Evolutionary conservation across 1,284 basidiomycete species (phyloP), one percentile per base, ranked within the genome.

Genomic region (Termitomyces sp.): DNA sequence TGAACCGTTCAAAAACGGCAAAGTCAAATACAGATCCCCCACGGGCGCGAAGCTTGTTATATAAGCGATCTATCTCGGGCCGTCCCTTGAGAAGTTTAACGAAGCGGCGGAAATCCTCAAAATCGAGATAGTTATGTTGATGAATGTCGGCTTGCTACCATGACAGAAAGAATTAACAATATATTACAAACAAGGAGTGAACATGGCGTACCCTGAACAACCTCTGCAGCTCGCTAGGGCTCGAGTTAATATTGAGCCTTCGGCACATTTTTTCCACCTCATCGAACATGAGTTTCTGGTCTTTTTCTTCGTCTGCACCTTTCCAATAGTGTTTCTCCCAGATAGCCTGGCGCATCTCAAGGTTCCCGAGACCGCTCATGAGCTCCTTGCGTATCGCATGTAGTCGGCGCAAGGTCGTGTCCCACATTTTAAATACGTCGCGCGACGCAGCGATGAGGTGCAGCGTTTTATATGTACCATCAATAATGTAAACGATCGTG

Each of bases 261-360:
- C 76, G 72, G 63, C 93, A 96, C 52, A 97, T 71, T 54, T 78
- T 80, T 63, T 86, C 79, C 28, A 92, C 81, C 59, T 93, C 91
- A 11, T 80, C 80, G 52, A 93, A 86, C 26, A 78, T 77, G 4
- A 94, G 70, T 55, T 77, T 80, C 62, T 86, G 78, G 65, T 89
- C 84, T 16, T 74, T 71, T 54, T 78, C 72, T 46, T 77, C 74
- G 58, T 87, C 86, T 0, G 83, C 83, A 30, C 77, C 80, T 59
- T 83, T 87, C 91, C 91, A 94, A 63, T 88, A 87, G 60, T 88
- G 87, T 54, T 81, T 83, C 68, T 91, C 83, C 90, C 90, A 94
- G 7, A 92, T 71, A 0, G 79, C 76, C 64, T 91, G 79, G 1
- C 88, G 74, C 63, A 85, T 74, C 57, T 85, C 81, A 40, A 76